Evolutionary conservation across 352 stramenopile genomes (phyloP).

Genomic region (Elongisporangium anandrum): DNA sequence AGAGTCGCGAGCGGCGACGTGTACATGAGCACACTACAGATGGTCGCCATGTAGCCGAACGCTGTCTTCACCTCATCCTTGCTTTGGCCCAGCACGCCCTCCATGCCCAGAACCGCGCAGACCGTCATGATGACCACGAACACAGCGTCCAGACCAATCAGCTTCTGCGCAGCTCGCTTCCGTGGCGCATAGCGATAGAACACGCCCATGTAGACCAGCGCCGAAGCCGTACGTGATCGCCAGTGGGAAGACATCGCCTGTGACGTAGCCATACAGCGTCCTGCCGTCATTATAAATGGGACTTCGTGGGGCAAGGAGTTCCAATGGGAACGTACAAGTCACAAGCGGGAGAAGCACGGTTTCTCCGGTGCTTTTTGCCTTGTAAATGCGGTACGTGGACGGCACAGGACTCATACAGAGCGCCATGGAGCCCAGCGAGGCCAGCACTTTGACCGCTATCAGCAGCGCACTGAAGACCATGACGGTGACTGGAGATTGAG

Average conservation of each 20-base stretch:
- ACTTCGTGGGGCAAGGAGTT: too few relatives aligned
- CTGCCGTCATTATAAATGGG: neutral
- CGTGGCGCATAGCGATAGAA: too few relatives aligned
- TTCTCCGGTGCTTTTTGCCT: slow-evolving; percentile 13
- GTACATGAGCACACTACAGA: slow-evolving; percentile 18
- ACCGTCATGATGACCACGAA: slow-evolving; percentile 22
- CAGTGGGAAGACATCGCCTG: slow-evolving; percentile 8
- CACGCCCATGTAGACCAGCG: slow-evolving; percentile 8
- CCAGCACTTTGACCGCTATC: too few relatives aligned
- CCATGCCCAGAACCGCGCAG: slow-evolving; percentile 29
- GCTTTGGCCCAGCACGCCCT: slow-evolving; percentile 11
- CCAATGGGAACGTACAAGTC: too few relatives aligned
- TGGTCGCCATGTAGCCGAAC: slow-evolving; percentile 18
- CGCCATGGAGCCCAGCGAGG: slow-evolving; percentile 3
- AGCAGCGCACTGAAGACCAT: too few relatives aligned
- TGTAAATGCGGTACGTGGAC: slow-evolving; percentile 13
- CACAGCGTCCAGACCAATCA: neutral
- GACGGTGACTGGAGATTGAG: too few relatives aligned
- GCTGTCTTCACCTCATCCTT: slow-evolving; percentile 13
- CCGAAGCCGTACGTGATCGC: too few relatives aligned
- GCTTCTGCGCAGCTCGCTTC: too few relatives aligned
- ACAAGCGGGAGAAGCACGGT: slow-evolving; percentile 16
- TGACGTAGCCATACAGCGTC: slow-evolving; percentile 37
- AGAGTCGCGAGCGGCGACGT: slow-evolving; percentile 19
- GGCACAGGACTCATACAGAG: slow-evolving; percentile 16